Base-by-base conservation (phyloP, 139 green algal genomes). In the Chlorella sorokiniana region DNA sequence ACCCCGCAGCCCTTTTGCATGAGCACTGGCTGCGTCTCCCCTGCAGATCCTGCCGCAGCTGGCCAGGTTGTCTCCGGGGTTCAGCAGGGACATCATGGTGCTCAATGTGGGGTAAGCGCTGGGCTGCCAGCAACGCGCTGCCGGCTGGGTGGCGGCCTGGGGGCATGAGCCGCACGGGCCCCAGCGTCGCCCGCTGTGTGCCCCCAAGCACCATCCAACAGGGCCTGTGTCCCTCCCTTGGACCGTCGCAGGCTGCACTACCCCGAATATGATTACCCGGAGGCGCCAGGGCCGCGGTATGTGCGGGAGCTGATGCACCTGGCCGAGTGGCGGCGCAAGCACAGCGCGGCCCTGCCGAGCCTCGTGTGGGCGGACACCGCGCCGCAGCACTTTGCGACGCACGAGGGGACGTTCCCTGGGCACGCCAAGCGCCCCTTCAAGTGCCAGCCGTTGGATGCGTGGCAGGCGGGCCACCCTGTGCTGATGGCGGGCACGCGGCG, bases 351-450 rank as follows among this genome's bases (percentile, higher is more conserved):
- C 69, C 79, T 84, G 69, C 79, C 79, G 23, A 9, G 23, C 22
- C 3, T 84, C 3, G 44, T 79, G 7, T 84, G 79, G 79, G 75
- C 79, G 79, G 52, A 78, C 56, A 79, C 69, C 8, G 8, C 31
- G 41, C 27, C 62, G 42, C 75, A 83, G 71, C 56, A 78, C 40
- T 68, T 85, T 54, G 8, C 11, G 11, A 63, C 44, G 31, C 44
- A 38, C 44, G 33, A 71, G 8, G 64, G 64, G 37, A 29, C 38
- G 44, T 64, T 38, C 23, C 65, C 70, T 20, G 70, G 70, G 31
- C 70, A 48, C 20, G 70, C 27, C 70, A 23, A 31, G 11, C 16
- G 31, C 44, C 70, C 44, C 44, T 77, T 64, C 45, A 33, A 2
- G 16, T 77, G 70, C 44, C n/a, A n/a, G 1, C 70, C 70, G 14